Base-by-base conservation (phyloP, 306 rosid genomes). In the Cucurbita moschata region DNA sequence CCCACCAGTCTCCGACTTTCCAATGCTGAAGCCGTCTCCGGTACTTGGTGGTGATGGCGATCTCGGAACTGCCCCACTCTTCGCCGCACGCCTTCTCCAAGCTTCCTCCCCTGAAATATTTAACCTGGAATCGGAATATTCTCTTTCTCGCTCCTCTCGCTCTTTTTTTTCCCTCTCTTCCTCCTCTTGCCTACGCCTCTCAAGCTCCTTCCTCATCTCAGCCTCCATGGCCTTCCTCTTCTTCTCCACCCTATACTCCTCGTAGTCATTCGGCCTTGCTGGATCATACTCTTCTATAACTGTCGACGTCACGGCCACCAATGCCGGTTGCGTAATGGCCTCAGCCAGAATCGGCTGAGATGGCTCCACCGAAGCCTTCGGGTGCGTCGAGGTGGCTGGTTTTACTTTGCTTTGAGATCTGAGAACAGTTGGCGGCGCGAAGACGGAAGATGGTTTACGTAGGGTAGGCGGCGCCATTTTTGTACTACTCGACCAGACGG, bases 401-500 rank as follows among this genome's bases (percentile, higher is more conserved):
- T 85, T 94, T 6, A 91, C 82, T 75, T 88, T 94, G 86, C 18
- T 76, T 37, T 84, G 92, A 18, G 91, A 51, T 73, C 88, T 84
- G 10, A 88, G 84, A 47, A 91, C 66, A 11, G 96, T 85, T 16
- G 81, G 91, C 54, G 98, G 91, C 1, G 97, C 77, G 44, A 87
- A 82, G 61, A 87, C 80, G 5, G 96, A 79, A 0, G 96, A 78
- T 18, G 98, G 84, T 76, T 87, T 89, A 40, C 98, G 96, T 80
- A 94, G 93, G 1, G 96, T 89, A 61, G 96, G 88, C 52, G 99
- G 99, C 52, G 99, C 99, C 99, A 94, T 94, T 77, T 91, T 94
- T 66, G 96, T 87, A 86, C 87, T 88, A 82, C 83, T 82, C 0
- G 96, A 94, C 99, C 99, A 94, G 10, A 94, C 97, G 60, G 92